phyloP scores from a whole-genome alignment of 768 basidiomycete genomes.

The Termitomyces sp. region DNA sequence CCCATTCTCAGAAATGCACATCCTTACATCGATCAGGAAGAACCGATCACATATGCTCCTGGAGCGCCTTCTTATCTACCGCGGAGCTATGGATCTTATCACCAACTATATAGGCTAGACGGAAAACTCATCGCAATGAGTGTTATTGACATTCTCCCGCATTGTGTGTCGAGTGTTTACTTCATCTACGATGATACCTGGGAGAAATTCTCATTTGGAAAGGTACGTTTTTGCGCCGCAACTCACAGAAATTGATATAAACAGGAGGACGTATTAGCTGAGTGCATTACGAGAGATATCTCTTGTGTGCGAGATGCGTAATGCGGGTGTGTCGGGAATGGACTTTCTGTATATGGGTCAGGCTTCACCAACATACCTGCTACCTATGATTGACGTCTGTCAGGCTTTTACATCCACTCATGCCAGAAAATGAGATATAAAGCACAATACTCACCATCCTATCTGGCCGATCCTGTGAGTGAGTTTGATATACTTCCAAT shows the following conservation, averaged over 20 bases:
- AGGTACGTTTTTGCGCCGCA: conserved; percentile 35
- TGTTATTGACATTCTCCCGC: conserved; percentile 86
- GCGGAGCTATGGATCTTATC: conserved; percentile 83
- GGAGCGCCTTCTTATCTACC: conserved; percentile 57
- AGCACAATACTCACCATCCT: conserved; percentile 87
- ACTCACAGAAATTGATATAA: background rate
- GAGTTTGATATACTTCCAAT: conserved; percentile 13
- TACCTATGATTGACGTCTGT: background rate
- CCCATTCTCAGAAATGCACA: background rate
- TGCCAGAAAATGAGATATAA: conserved; percentile 97
- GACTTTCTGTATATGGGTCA: conserved; percentile 82
- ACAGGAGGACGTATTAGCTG: conserved; percentile 39
- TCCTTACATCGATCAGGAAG: conserved; percentile 30
- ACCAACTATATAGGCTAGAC: conserved; percentile 83
- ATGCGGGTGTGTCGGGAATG: conserved; percentile 61
- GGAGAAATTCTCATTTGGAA: conserved; percentile 70
- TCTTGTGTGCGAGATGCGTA: conserved; percentile 68
- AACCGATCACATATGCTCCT: conserved; percentile 53
- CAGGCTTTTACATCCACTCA: conserved; percentile 90
- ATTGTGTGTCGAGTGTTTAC: conserved; percentile 78
- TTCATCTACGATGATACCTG: conserved; percentile 81
- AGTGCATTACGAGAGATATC: conserved; percentile 81
- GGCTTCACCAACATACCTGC: background rate
- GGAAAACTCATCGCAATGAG: conserved; percentile 78
- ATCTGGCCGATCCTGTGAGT: conserved; percentile 84